These are phyloP conservation scores for Rhizoctonia solani DNA, from an alignment of 1,284 basidiomycete genomes.

Conservation along the genomic window DNA sequence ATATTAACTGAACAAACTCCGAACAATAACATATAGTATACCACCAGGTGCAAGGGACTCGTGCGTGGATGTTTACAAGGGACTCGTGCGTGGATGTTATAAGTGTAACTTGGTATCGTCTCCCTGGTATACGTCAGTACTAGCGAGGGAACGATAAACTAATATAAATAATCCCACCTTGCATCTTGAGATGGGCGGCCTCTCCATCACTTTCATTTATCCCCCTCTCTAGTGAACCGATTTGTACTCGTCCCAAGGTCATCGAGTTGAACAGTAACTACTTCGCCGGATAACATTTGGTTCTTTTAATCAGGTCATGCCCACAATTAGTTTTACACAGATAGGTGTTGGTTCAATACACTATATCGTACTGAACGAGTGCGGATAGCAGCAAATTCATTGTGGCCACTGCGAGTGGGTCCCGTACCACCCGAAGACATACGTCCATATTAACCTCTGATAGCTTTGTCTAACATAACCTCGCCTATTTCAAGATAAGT, in stretches of 20 bases:
- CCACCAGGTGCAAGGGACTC: too few relatives aligned
- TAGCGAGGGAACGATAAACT: too few relatives aligned
- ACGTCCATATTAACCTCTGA: constrained; percentile 2
- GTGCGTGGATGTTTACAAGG: too few relatives aligned
- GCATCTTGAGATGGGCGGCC: not conserved
- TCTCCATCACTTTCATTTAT: constrained; percentile 1
- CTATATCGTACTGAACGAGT: not conserved
- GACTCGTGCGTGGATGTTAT: too few relatives aligned
- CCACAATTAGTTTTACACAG: not conserved
- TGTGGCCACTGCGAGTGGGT: not conserved
- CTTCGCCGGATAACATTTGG: not conserved
- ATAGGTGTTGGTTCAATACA: not conserved
- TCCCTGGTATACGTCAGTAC: too few relatives aligned
- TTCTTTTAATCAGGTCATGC: too few relatives aligned
- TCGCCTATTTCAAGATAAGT: not conserved
- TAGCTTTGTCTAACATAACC: constrained; percentile 4
- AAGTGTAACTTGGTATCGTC: too few relatives aligned
- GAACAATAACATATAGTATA: too few relatives aligned
- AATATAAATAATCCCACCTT: not conserved
- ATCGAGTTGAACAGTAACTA: not conserved
- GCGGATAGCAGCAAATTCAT: not conserved
- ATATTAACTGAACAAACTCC: too few relatives aligned
- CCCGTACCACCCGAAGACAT: not conserved
- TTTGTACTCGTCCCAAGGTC: not conserved
- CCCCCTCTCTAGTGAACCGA: not conserved